A percentile compares a stretch with the other conserved stretches of the same genome.
These are phyloP conservation scores for Acmispon strigosus DNA, from an alignment of 306 rosid species.

Conservation along the genomic window DNA sequence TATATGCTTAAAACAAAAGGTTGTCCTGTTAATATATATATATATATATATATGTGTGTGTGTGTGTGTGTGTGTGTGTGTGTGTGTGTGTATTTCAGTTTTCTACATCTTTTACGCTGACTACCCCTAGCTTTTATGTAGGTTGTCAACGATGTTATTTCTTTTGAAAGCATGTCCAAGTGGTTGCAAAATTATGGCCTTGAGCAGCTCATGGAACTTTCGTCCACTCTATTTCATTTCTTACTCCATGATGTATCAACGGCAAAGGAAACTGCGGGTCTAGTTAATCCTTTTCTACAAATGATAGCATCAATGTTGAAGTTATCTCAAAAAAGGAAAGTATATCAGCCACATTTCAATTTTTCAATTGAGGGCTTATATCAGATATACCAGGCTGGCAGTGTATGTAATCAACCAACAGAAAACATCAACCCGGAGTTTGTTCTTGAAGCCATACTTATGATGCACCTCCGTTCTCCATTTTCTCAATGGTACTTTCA, in stretches of 20 bases:
- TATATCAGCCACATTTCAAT: slow-evolving; percentile 68
- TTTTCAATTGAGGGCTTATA: slow-evolving; percentile 62
- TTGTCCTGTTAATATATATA: neutral
- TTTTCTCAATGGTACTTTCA: slow-evolving; percentile 54
- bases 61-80: too few species aligned
- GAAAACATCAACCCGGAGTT: slow-evolving; percentile 30
- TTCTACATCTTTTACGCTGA: slow-evolving; percentile 7
- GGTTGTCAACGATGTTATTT: slow-evolving; percentile 63
- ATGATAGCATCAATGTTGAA: slow-evolving; percentile 42
- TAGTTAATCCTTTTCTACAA: slow-evolving; percentile 48
- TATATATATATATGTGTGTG: too few species aligned
- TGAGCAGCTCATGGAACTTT: slow-evolving; percentile 76
- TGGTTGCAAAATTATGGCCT: slow-evolving; percentile 78
- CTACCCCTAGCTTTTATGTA: slow-evolving; percentile 15
- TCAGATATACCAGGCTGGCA: slow-evolving; percentile 43
- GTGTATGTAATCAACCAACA: slow-evolving; percentile 15
- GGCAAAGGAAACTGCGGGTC: slow-evolving; percentile 31
- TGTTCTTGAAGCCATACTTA: slow-evolving; percentile 65
- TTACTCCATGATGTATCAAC: slow-evolving; percentile 35
- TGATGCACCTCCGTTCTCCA: slow-evolving; percentile 52
- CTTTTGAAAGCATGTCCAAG: slow-evolving; percentile 48
- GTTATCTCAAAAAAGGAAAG: slow-evolving; percentile 63
- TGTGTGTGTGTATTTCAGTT: neutral
- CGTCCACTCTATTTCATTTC: slow-evolving; percentile 49
- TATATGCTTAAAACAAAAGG: neutral